Evolutionary conservation across 345 rosid species (phyloP), one percentile per base, ranked within the genome.

Genomic region (Microthlaspi erraticum): DNA sequence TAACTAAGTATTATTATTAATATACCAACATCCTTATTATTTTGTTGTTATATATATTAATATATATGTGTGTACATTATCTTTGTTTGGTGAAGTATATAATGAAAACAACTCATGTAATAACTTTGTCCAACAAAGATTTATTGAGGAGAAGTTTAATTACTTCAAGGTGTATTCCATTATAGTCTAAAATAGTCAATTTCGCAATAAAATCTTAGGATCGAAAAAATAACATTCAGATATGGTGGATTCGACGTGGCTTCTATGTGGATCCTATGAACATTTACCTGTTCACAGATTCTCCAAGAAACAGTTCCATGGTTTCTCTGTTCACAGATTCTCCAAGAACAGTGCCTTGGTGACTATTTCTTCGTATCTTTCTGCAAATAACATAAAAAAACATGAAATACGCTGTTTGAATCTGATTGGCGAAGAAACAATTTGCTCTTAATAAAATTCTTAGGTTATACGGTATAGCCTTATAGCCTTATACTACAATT

Each of bases 161-260:
- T 45, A 61, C 29, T 60, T 61, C 26, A 61, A 32, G 26, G 62
- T 71, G 76, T 62, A 52, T 32, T 71, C 76, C 63, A 71, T 71
- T 71, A 71, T 43, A 41, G 29, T 42, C 43, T n/a, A 42, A 53
- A 11, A 17, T 41, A 42, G 61, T 71, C 75, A 71, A 52, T 20
- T 61, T 50, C n/a, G 55, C 44, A 61, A 52, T 71, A 7, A 48
- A 48, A n/a, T 41, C 62, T 20, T 32, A 32, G n/a, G 38, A 14
- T n/a, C n/a, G 38, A 49, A 69, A 36, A 50, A 13, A 18, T 8
- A 31, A 61, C 54, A 57, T 43, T 42, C 36, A 13, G 7, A 19
- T 71, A 56, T 36, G 33, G 68, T 71, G 69, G 69, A 52, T 62
- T 71, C 68, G 2, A 43, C 46, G 54, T 71, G 75, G 54, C 59